Conservation (phyloP, 805 yeast species). For the Blastobotrys mokoenaii region DNA sequence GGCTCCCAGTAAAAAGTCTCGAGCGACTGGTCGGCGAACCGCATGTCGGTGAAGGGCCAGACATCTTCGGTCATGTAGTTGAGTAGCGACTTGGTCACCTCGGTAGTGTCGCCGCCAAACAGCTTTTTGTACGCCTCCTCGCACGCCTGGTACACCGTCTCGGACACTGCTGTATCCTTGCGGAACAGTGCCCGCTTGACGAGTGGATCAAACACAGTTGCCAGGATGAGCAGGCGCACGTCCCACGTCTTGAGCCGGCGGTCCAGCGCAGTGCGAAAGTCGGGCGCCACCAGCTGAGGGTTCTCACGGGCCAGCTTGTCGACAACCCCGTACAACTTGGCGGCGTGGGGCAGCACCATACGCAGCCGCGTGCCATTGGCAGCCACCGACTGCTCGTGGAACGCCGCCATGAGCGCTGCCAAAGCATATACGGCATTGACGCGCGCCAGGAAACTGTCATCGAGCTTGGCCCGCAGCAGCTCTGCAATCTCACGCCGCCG, state of each 20-base stretch:
- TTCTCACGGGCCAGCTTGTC: neutral
- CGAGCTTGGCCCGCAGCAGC: no score
- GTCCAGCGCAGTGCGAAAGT: neutral
- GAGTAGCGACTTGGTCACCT: neutral
- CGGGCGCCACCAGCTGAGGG: neutral
- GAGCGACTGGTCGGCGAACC: neutral
- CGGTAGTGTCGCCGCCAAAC: neutral
- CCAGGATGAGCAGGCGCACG: neutral
- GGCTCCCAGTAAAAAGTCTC: constrained; percentile 2
- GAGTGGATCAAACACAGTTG: constrained; percentile 1
- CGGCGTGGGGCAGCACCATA: constrained; percentile 1
- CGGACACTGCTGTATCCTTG: neutral
- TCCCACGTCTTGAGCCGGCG: constrained; percentile 2
- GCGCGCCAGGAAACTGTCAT: no score
- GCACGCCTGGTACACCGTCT: neutral
- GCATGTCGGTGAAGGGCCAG: constrained; percentile 1
- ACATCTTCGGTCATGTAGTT: neutral
- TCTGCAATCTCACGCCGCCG: no score
- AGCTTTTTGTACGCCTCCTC: constrained; percentile 1
- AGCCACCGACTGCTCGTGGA: neutral
- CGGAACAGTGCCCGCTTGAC: neutral
- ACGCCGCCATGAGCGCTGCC: neutral
- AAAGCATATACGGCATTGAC: neutral
- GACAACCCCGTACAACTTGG: neutral
- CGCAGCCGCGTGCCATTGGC: constrained; percentile 1